These are phyloP conservation scores for Endotrypanum monterogeii DNA, from an alignment of 208 protist species.

Conservation along the genomic window DNA sequence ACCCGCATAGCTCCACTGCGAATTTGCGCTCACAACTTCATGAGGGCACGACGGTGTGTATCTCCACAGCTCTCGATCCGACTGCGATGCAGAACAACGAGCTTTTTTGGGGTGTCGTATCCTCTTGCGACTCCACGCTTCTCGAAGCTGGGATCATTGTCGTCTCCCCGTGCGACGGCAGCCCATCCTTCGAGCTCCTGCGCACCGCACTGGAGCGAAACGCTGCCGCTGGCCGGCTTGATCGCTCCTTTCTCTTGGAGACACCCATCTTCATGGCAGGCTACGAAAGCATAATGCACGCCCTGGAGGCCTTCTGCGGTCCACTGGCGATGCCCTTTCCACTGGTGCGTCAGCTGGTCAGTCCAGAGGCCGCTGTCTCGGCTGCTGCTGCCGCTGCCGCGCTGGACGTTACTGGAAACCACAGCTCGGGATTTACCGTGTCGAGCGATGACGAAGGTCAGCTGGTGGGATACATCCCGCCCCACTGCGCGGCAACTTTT, in stretches of 20 bases:
- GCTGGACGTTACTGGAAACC: not conserved
- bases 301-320: conserved; percentile 76
- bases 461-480: conserved; percentile 75
- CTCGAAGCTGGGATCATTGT: conserved; percentile 61
- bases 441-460: not conserved
- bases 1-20: conserved; percentile 56
- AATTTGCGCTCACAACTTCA: conserved; percentile 52
- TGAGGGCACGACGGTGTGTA: conserved; percentile 78
- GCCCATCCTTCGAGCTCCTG: conserved; percentile 54
- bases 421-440: not conserved
- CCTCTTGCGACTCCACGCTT: conserved; percentile 61
- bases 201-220: conserved; percentile 75
- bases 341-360: conserved; percentile 52
- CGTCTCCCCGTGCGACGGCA: conserved; percentile 64
- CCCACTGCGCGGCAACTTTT: conserved; percentile 81
- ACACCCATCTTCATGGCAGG: conserved; percentile 84
- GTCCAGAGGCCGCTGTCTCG: conserved; percentile 14
- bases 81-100: conserved; percentile 47
- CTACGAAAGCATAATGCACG: conserved; percentile 79
- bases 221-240: conserved; percentile 40
- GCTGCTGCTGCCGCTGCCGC: conserved; percentile 11
- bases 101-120: conserved; percentile 87
- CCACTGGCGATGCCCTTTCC: conserved; percentile 88
- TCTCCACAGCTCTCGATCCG: conserved; percentile 70
- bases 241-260: conserved; percentile 71